Evolutionary conservation across 805 yeast species (phyloP).

Genomic region (Kodamaea neixiangensis): DNA sequence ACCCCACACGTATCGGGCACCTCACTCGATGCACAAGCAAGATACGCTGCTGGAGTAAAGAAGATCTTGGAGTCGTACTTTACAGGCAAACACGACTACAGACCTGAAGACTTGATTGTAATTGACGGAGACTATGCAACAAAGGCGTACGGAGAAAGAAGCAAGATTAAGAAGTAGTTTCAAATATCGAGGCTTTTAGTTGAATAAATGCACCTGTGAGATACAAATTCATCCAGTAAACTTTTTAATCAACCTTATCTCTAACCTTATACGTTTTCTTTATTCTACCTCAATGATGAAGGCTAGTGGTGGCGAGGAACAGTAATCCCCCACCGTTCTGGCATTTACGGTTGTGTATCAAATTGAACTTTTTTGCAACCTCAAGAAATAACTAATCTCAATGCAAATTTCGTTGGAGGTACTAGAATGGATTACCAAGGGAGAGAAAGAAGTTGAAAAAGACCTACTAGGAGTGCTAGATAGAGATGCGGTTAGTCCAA

Average conservation of each 20-base stretch:
- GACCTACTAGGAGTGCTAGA: neutral
- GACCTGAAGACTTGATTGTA: conserved; percentile 73
- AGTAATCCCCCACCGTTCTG: no score
- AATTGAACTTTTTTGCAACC: neutral
- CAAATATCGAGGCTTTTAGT: neutral
- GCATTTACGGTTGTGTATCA: neutral
- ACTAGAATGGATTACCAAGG: neutral
- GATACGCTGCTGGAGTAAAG: conserved; percentile 72
- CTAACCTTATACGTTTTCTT: no score
- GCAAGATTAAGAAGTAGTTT: conserved; percentile 7
- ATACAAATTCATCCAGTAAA: neutral
- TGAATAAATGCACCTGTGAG: neutral
- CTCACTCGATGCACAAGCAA: conserved; percentile 73
- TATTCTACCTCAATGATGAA: no score
- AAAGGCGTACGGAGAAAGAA: conserved; percentile 62
- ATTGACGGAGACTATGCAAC: conserved; percentile 73
- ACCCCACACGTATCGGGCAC: conserved; percentile 82
- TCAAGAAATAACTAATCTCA: neutral
- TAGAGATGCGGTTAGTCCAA: neutral
- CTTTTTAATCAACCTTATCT: neutral
- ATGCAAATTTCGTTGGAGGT: neutral
- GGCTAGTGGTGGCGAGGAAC: no score
- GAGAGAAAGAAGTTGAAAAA: neutral
- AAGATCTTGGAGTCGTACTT: conserved; percentile 64
- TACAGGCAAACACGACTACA: conserved; percentile 61